These are phyloP conservation scores for Globisporangium middletonii DNA, from an alignment of 352 stramenopile genomes.

Conservation along the genomic window DNA sequence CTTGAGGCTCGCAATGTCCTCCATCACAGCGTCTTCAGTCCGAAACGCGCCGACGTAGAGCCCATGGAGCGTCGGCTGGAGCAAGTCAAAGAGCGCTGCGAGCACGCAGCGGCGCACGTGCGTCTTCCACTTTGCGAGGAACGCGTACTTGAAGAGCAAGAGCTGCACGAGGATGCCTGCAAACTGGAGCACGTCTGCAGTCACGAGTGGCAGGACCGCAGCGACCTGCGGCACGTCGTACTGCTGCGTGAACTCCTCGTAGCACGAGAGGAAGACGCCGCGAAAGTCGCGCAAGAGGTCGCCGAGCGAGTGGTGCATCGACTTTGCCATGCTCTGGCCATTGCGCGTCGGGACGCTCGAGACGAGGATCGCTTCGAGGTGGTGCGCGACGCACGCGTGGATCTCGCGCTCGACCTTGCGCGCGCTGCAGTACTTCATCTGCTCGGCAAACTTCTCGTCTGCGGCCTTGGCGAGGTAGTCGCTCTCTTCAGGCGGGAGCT, in stretches of 20 bases:
- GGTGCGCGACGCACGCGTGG: conserved; percentile 23
- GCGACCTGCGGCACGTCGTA: conserved; percentile 14
- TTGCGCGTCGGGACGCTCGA: conserved; percentile 26
- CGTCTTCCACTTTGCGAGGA: conserved; percentile 14
- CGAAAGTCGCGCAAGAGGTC: conserved; percentile 45
- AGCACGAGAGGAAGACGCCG: conserved; percentile 40
- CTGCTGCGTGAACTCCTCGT: conserved; percentile 19
- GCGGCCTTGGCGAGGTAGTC: conserved; percentile 47
- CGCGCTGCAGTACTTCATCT: conserved; percentile 44
- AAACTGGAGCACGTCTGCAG: conserved; percentile 49
- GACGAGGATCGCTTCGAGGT: conserved; percentile 37
- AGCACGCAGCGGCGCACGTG: conserved; percentile 40
- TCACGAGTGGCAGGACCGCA: conserved; percentile 33
- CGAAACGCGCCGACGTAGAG: conserved; percentile 49
- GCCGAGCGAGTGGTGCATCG: conserved; percentile 45
- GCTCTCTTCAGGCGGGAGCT: conserved; percentile 33
- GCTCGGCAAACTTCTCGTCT: conserved; percentile 54
- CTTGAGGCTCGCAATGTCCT: conserved; percentile 22
- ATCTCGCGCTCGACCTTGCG: conserved; percentile 27
- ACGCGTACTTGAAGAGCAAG: conserved; percentile 48
- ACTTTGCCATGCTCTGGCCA: conserved; percentile 30
- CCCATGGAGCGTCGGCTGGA: conserved; percentile 54
- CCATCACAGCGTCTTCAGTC: conserved; percentile 37
- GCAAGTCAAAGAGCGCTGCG: conserved; percentile 51
- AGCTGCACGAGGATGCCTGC: conserved; percentile 44